Percentiles rank a stretch among this genome's conserved stretches.
Conservation (phyloP, 352 stramenopile genomes). For the Pythium utonaiense region DNA sequence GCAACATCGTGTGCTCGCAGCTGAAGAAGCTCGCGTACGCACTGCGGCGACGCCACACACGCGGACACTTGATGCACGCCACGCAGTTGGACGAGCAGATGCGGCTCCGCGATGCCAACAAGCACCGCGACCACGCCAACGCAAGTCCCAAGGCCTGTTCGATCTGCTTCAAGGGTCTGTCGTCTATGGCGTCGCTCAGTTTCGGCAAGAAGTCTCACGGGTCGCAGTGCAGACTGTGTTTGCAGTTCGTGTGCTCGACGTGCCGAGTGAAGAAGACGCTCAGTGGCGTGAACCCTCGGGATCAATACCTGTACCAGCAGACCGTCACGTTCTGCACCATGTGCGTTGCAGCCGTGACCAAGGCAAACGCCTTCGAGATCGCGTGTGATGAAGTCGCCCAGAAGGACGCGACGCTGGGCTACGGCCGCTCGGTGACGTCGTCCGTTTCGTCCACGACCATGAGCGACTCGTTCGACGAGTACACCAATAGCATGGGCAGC, state of each 20-base stretch:
- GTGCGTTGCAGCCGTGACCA: conserved; percentile 16
- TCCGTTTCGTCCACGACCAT: conserved; percentile 17
- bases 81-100: conserved; percentile 14
- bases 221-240: conserved; percentile 19
- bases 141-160: conserved; percentile 6
- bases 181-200: conserved; percentile 13
- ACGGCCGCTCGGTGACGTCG: conserved; percentile 13
- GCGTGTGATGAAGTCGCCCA: conserved; percentile 18
- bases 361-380: conserved; percentile 19
- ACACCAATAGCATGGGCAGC: neutral
- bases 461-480: conserved; percentile 15
- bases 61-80: neutral
- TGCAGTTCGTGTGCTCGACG: conserved; percentile 13
- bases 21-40: conserved; percentile 47
- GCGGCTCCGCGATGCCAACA: conserved; percentile 1
- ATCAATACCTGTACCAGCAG: conserved; percentile 7
- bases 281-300: conserved; percentile 8
- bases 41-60: conserved; percentile 13
- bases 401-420: conserved; percentile 19
- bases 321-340: conserved; percentile 21
- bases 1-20: conserved; percentile 44
- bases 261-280: conserved; percentile 22
- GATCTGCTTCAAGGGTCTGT: conserved; percentile 14
- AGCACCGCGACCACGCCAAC: neutral
- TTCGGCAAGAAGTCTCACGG: conserved; percentile 14